These are phyloP conservation scores for Discostella stelligera DNA, from an alignment of 352 stramenopile species.

Conservation along the genomic window DNA sequence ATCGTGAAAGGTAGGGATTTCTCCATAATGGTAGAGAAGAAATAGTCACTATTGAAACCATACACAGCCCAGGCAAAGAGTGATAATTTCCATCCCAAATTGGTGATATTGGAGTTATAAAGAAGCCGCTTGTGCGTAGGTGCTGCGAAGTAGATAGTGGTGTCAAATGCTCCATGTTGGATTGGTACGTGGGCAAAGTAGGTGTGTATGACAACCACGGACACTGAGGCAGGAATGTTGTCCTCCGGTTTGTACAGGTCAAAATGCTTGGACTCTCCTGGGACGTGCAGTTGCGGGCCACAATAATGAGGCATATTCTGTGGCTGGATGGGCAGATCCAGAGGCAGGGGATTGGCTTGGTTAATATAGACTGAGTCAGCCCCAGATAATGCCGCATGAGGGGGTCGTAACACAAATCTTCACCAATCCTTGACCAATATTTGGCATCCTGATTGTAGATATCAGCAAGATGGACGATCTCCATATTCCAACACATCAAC, in stretches of 20 bases:
- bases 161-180: no score
- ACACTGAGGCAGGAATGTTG: background rate
- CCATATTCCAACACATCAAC: conserved; percentile 8
- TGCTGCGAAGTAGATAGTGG: no score
- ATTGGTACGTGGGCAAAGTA: no score
- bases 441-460: background rate
- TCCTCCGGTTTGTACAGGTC: background rate
- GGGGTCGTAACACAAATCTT: background rate
- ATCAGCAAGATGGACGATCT: background rate
- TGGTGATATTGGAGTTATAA: conserved; percentile 8
- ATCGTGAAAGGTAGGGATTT: conserved; percentile 4
- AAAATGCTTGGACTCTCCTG: background rate
- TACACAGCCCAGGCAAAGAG: conserved; percentile 23
- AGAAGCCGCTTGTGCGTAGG: background rate
- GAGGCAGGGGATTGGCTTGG: background rate
- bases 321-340: background rate
- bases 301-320: conserved; percentile 17
- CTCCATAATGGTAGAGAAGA: background rate
- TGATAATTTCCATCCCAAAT: background rate
- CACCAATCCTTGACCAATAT: background rate
- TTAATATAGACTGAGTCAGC: background rate
- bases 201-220: no score
- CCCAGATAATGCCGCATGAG: no score
- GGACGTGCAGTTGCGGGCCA: conserved; percentile 1
- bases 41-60: conserved; percentile 22